phyloP scores from a whole-genome alignment of 73 alveolate species.

The Halteria grandinella region DNA sequence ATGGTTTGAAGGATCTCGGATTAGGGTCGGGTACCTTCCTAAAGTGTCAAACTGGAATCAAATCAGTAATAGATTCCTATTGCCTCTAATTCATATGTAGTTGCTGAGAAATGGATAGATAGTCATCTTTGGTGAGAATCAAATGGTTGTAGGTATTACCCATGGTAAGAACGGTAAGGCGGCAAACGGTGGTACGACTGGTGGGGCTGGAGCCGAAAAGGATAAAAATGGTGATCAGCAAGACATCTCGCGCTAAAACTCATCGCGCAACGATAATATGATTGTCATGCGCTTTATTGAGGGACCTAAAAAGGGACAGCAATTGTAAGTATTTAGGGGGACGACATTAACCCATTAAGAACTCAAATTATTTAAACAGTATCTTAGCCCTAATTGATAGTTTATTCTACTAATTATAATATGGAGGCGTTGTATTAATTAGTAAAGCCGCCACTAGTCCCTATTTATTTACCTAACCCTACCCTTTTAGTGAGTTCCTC shows the following conservation, averaged over 20 bases:
- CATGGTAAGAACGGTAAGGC: slow-evolving; percentile 27
- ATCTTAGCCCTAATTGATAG: too few relatives aligned
- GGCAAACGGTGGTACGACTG: neutral
- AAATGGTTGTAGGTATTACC: slow-evolving; percentile 51
- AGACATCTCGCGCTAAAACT: too few relatives aligned
- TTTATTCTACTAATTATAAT: too few relatives aligned
- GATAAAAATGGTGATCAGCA: too few relatives aligned
- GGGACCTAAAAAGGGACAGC: slow-evolving; percentile 28
- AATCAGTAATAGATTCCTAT: neutral
- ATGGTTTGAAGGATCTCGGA: slow-evolving; percentile 55
- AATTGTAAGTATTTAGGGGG: slow-evolving; percentile 14
- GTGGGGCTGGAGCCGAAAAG: too few relatives aligned
- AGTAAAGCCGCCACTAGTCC: too few relatives aligned
- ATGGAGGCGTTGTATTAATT: neutral
- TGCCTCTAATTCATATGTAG: neutral
- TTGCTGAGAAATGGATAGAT: slow-evolving; percentile 56
- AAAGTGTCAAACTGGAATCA: neutral
- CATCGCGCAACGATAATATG: slow-evolving; percentile 17
- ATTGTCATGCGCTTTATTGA: neutral
- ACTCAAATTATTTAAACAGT: too few relatives aligned
- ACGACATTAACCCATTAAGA: too few relatives aligned
- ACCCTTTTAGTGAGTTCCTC: slow-evolving; percentile 58
- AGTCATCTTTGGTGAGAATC: slow-evolving; percentile 58
- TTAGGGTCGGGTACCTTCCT: slow-evolving; percentile 70
- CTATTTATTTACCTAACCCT: neutral